Evolutionary conservation across 2,329 filamentous ascomycete species (phyloP), one percentile per base, ranked within the genome.

Genomic region (Arthroderma sp.): DNA sequence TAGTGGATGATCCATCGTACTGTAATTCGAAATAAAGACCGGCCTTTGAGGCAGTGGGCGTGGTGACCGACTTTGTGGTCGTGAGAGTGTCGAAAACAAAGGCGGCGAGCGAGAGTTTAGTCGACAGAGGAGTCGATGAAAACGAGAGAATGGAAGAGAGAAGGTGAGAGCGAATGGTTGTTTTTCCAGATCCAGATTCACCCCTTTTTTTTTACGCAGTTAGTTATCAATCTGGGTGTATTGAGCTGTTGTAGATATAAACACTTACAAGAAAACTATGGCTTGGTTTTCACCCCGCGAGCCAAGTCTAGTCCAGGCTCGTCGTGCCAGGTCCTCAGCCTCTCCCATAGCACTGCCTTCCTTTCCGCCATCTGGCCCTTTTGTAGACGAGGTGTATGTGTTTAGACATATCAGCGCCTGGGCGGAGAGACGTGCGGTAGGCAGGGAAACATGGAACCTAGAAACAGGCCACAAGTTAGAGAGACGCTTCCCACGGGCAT

Each of bases 81-180:
- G 93, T 98, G 59, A 98, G 80, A 1, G 89, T 87, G 69, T 98
- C 93, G 70, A 98, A 98, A 60, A 97, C 83, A 70, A 96, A 98
- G 44, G 91, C 86, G 21, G 91, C 91, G 54, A 94, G 85, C 2
- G 91, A 96, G 19, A 96, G 79, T 72, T 96, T 98, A 63, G 85
- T 88, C 1, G 91, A 97, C 2, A 98, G 77, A 0, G 93, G 93
- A 11, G 93, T 97, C 0, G 89, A 90, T 1, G 91, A 93, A 70
- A 91, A 95, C 66, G 86, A 86, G 31, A 98, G 81, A 56, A 98
- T 79, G 1, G 91, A 83, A 23, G 90, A 86, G 49, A 98, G 77
- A 56, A 96, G 77, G 70, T 97, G 93, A 44, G 89, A 88, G 61
- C 93, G 86, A 66, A 97, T 79, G 0, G 93, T 98, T 0, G 93